phyloP scores from a whole-genome alignment of 495 filamentous ascomycete genomes.

The Daldinia childiae region DNA sequence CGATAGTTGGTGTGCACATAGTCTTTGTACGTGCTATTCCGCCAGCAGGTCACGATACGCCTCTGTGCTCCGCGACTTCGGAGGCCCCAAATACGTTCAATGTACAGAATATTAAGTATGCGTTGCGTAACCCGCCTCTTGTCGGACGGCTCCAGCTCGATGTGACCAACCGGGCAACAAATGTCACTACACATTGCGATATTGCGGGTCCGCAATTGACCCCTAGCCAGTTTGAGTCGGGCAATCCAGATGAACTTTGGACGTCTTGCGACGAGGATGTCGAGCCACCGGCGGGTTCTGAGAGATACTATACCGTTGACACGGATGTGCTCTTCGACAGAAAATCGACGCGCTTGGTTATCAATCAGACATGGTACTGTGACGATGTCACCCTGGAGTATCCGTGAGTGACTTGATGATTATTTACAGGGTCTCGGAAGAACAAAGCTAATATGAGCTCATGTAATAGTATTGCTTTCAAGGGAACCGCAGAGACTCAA shows the following conservation, averaged over 20 bases:
- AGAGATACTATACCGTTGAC: slow-evolving; percentile 2
- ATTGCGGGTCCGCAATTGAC: background rate
- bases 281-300: background rate
- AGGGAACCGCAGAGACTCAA: background rate
- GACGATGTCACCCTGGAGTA: no score
- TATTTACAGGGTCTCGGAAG: background rate
- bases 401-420: no score
- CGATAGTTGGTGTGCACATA: background rate
- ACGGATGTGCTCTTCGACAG: slow-evolving; percentile 3
- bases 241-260: background rate
- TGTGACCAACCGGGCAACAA: background rate
- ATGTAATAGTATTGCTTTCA: background rate
- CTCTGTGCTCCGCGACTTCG: background rate
- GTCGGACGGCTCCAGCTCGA: slow-evolving; percentile 1
- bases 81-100: background rate
- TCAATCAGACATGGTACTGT: no score
- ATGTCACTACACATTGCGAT: background rate
- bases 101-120: background rate
- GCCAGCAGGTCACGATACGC: slow-evolving; percentile 6
- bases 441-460: background rate
- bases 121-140: slow-evolving; percentile 3
- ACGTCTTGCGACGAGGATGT: background rate
- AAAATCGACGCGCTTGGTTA: no score
- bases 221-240: background rate
- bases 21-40: background rate